Evolutionary conservation across 257 asterid genomes (phyloP).

Genomic region (Jasminum sambac): DNA sequence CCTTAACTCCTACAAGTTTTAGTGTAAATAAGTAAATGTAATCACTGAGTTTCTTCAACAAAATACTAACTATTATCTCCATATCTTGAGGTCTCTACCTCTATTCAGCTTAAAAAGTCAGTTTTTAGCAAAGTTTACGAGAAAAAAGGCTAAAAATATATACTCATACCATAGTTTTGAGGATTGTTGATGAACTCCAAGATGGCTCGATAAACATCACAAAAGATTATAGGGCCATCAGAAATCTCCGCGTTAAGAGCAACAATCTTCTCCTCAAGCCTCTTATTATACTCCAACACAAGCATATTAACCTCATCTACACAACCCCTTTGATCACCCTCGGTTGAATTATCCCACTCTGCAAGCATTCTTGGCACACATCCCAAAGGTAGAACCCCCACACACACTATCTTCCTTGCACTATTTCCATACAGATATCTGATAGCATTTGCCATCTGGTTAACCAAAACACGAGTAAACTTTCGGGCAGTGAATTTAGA

Average conservation of each 20-base stretch:
- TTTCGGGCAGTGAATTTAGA: slow-evolving; percentile 17
- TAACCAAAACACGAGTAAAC: slow-evolving; percentile 43
- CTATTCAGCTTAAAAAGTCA: too few species aligned
- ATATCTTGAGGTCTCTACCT: too few species aligned
- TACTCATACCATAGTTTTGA: slow-evolving; percentile 40
- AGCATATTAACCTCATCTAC: slow-evolving; percentile 44
- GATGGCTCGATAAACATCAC: slow-evolving; percentile 52
- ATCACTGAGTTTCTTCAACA: too few species aligned
- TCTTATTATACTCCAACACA: slow-evolving; percentile 47
- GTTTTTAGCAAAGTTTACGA: not conserved
- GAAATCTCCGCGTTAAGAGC: slow-evolving; percentile 39
- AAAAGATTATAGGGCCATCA: slow-evolving; percentile 39
- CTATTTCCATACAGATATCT: slow-evolving; percentile 43
- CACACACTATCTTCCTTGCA: slow-evolving; percentile 56
- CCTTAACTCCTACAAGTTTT: slow-evolving; percentile 45
- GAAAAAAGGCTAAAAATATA: not conserved
- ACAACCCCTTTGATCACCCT: slow-evolving; percentile 31
- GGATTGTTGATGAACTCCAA: slow-evolving; percentile 57
- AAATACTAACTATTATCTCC: too few species aligned
- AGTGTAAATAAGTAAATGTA: not conserved
- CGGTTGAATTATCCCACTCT: slow-evolving; percentile 24
- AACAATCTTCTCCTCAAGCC: slow-evolving; percentile 46
- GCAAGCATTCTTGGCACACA: slow-evolving; percentile 45
- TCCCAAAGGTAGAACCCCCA: slow-evolving; percentile 67
- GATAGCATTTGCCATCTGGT: slow-evolving; percentile 51